A percentile compares a stretch with the other conserved stretches of the same genome.
Evolutionary conservation across 2,329 filamentous ascomycete genomes (phyloP).

Genomic region (Aspergillus pseudoglaucus): DNA sequence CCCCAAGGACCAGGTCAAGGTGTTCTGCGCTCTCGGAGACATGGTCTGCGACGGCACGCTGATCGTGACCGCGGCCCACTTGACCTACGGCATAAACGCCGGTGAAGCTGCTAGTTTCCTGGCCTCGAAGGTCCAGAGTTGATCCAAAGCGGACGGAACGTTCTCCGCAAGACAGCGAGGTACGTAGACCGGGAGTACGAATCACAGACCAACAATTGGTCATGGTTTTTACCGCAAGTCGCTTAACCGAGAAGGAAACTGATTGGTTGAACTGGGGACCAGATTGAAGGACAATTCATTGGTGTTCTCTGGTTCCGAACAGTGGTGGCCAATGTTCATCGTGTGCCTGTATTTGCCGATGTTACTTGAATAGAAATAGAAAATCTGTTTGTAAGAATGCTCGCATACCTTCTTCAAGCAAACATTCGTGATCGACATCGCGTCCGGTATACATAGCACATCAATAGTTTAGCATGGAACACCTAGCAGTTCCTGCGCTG

Average conservation of each 20-base stretch:
- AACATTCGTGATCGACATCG: background rate
- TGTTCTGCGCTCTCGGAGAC: conserved; percentile 20
- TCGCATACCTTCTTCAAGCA: background rate
- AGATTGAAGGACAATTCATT: background rate
- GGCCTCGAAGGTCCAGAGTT: conserved; percentile 4
- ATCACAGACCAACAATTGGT: background rate
- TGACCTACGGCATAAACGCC: conserved; percentile 17
- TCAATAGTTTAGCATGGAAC: too few species aligned
- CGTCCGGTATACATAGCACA: background rate
- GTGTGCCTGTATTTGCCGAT: too few species aligned
- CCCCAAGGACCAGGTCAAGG: conserved; percentile 12
- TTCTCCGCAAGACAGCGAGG: too few species aligned
- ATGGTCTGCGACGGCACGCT: conserved; percentile 18
- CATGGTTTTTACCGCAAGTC: background rate
- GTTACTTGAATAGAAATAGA: too few species aligned
- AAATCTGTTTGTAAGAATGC: too few species aligned
- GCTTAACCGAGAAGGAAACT: background rate
- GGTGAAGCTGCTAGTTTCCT: conserved; percentile 14
- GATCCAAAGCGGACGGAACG: background rate
- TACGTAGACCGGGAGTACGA: background rate
- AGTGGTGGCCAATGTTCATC: background rate
- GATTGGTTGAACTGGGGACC: background rate
- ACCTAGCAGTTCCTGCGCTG: too few species aligned
- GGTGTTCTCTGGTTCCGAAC: background rate
- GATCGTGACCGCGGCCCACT: conserved; percentile 17